Base-by-base conservation (phyloP, 2,329 filamentous ascomycete genomes). In the Cryphonectria carpinicola region DNA sequence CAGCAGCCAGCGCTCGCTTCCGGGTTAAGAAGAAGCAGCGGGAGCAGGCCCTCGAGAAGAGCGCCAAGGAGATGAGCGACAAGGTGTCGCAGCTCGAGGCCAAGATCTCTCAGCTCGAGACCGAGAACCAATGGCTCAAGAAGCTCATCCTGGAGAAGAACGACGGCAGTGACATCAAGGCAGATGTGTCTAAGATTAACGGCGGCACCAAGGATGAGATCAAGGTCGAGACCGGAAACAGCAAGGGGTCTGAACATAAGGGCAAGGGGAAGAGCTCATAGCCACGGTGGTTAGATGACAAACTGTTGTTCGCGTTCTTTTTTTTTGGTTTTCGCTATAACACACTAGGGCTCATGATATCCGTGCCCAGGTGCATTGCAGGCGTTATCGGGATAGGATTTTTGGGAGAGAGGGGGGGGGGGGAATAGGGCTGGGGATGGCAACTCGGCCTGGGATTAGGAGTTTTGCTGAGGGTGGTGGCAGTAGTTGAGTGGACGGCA, bases 21-120 rank as follows among this genome's bases (percentile, higher is more conserved):
- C 92, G 94, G 71, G 90, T 96, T 79, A 97, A 97, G 89, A 97
- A 97, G 91, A 97, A 97, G 89, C 93, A 96, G 83, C 91, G 94
- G 66, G 94, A 97, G 84, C 92, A 95, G 81, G 92, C 93, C 11
- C 89, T 97, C 67, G 93, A 95, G 81, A 90, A 89, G 77, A 91
- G 89, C 4, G 91, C 93, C 76, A 94, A 94, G 81, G 94, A 97
- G 75, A 93, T 95, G 82, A 89, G 89, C 39, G 92, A 96, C 62
- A 94, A 94, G 82, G 92, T 95, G 66, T 85, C 88, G 25, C 84
- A 85, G 25, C 86, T 97, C 8, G 93, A 97, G 81, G 86, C 86
- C 76, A 89, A 89, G 71, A 91, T 96, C 68, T 87, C 88, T 70
- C 90, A 94, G 77, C 87, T 95, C n/a, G 91, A 94, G 83, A 92